phyloP scores from a whole-genome alignment of 768 basidiomycete genomes.

The Ramaria rubella region DNA sequence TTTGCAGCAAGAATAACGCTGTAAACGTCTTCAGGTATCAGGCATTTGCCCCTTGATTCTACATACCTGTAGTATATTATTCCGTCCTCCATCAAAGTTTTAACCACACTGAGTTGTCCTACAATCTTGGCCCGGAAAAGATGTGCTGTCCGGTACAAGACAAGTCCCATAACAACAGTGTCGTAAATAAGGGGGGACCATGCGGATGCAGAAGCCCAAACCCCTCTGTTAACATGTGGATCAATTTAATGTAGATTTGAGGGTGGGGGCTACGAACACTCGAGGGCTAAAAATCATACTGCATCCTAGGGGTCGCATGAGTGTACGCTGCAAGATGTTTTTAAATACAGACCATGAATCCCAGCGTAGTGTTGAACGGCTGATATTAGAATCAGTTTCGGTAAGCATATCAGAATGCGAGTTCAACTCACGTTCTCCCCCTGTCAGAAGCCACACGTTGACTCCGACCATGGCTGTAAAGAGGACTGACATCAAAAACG shows the following conservation, averaged over 20 bases:
- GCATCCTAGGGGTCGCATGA: slow-evolving; percentile 4
- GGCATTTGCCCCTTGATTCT: not conserved
- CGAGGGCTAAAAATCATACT: slow-evolving; percentile 3
- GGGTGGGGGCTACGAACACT: not conserved
- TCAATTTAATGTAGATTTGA: not conserved
- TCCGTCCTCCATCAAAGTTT: slow-evolving; percentile 4
- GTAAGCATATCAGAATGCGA: not conserved
- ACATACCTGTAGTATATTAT: slow-evolving; percentile 5
- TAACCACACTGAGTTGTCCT: not conserved
- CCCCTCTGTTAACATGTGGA: not conserved
- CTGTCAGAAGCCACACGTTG: slow-evolving; percentile 7
- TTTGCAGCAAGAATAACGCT: slow-evolving; percentile 37
- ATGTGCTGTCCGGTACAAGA: slow-evolving; percentile 1
- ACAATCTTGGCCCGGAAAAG: not conserved
- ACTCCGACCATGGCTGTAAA: slow-evolving; percentile 7
- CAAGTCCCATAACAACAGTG: slow-evolving; percentile 2
- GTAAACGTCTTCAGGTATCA: not conserved
- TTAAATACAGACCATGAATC: not conserved
- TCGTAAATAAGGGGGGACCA: slow-evolving; percentile 5
- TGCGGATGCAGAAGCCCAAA: slow-evolving; percentile 4
- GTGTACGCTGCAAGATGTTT: not conserved
- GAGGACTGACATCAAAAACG: not conserved
- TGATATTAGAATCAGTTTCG: not conserved
- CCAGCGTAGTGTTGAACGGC: not conserved
- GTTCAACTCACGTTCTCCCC: not conserved